These are phyloP conservation scores for Syzygium syzygioides DNA, from an alignment of 441 rosid species.

Conservation along the genomic window DNA sequence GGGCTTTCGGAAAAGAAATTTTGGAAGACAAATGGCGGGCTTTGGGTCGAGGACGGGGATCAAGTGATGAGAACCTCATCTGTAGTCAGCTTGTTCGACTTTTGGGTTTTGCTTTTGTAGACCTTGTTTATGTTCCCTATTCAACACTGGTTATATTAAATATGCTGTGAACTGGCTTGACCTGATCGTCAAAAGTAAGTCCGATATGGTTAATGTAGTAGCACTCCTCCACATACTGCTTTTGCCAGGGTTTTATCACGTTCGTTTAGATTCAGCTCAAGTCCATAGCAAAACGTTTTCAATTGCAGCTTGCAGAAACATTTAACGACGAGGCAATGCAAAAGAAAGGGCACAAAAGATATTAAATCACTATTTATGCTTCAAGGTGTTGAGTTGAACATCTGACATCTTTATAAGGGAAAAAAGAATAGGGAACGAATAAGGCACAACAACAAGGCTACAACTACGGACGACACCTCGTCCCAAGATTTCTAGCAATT, in stretches of 20 bases:
- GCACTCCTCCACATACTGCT: background rate
- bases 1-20: background rate
- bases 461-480: background rate
- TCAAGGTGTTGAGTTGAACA: background rate
- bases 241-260: background rate
- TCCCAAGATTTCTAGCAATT: background rate
- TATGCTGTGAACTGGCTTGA: background rate
- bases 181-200: background rate
- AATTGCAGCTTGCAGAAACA: background rate
- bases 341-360: background rate
- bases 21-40: background rate
- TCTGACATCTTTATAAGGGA: background rate
- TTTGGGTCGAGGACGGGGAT: background rate
- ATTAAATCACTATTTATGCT: background rate
- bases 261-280: background rate
- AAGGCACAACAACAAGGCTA: background rate
- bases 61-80: background rate
- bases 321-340: background rate
- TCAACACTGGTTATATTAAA: background rate
- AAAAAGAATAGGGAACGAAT: background rate
- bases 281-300: background rate
- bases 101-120: background rate
- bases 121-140: background rate
- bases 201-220: background rate
- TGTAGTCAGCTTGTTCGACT: background rate